Conservation (phyloP, 2,329 filamentous ascomycete genomes). For the Sclerotinia glacialis region DNA sequence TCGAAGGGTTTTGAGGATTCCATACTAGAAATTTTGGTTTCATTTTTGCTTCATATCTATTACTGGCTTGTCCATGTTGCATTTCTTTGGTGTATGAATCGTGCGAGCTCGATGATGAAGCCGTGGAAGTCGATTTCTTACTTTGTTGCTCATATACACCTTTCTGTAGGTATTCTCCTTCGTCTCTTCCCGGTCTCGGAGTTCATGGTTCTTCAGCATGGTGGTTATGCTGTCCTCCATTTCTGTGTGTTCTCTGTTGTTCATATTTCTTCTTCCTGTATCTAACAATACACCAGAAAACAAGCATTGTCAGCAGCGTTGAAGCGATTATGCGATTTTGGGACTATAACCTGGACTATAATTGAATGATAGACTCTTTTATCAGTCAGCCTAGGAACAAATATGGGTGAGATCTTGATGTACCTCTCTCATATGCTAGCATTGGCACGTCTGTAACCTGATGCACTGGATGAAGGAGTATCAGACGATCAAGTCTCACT, state of each 20-base stretch:
- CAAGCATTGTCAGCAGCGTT: conserved; percentile 43
- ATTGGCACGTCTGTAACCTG: neutral
- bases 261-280: conserved; percentile 30
- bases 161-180: neutral
- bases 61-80: rapidly evolving
- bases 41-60: neutral
- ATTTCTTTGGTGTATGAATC: neutral
- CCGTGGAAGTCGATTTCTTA: neutral
- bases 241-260: neutral
- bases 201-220: neutral
- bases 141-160: neutral
- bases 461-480: neutral
- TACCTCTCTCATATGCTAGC: neutral
- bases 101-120: neutral
- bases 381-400: neutral
- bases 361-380: neutral
- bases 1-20: conserved; percentile 34
- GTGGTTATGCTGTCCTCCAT: neutral
- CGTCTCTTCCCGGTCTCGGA: neutral
- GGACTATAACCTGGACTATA: no score
- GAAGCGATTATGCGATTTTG: conserved; percentile 46
- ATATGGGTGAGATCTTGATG: neutral
- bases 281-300: conserved; percentile 42
- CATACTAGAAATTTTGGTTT: conserved; percentile 33
- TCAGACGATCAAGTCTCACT: neutral